Base-by-base conservation (phyloP, 2,329 filamentous ascomycete species). In the Ophioceras dolichostomum region DNA sequence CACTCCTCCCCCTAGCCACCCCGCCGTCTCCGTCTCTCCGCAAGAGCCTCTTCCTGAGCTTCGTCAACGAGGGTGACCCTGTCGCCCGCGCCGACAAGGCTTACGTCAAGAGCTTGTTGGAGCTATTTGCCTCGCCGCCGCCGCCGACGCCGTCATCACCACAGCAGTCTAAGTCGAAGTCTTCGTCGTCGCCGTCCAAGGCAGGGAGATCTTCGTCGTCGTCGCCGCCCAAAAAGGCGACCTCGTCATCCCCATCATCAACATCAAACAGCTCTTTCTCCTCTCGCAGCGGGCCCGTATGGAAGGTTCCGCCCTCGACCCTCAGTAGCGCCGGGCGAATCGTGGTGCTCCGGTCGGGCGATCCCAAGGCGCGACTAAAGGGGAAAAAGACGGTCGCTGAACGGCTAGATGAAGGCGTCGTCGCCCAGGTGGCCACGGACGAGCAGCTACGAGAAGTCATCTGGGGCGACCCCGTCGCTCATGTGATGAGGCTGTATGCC, bases 41-140 rank as follows among this genome's bases (percentile, higher is more conserved):
- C 20, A 86, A 83, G 51, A 86, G 76, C 40, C 53, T 89, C 4
- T 94, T 94, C 53, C 68, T 85, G 37, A 75, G 72, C 30, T 86
- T 94, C 51, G 66, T 88, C 48, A 94, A 94, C 50, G 85, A 94
- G 54, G 86, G 86, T 4, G 87, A 94, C 45, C 84, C 83, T 0
- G 82, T 94, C 0, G 68, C 74, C 0, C 64, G 86, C 20, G 84
- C 84, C 0, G 85, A 93, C 51, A 82, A 76, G 55, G 69, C 74
- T 0, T 89, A 93, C 47, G 66, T 93, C 13, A 72, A 70, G 43
- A 83, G 75, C 24, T 62, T 93, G 9, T 58, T 91, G 1, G 77
- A 83, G 41, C 64, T 93, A 0, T 80, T 85, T 39, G 70, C 76
- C 1, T 67, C 70, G 0, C 73, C 83, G 0, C 58, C 68, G 1